Evolutionary conservation across 2,329 filamentous ascomycete species (phyloP).

Genomic region (Penicillium sp.): DNA sequence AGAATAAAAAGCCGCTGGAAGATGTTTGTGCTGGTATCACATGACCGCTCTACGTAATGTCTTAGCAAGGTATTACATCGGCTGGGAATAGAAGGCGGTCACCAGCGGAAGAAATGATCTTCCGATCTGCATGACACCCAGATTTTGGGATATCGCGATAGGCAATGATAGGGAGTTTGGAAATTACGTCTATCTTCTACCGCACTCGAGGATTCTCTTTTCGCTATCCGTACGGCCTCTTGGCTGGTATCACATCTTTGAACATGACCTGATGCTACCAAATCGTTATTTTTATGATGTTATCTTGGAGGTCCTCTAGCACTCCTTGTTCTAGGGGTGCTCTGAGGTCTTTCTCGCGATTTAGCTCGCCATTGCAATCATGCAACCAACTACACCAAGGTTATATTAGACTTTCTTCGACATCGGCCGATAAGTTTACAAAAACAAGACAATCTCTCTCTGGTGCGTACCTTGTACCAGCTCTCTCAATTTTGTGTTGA

Average conservation of each 20-base stretch:
- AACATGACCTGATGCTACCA: slow-evolving; percentile 23
- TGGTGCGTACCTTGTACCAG: slow-evolving; percentile 20
- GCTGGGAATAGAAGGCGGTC: slow-evolving; percentile 13
- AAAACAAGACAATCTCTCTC: slow-evolving; percentile 26
- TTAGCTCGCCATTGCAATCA: slow-evolving; percentile 23
- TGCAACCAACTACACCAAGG: slow-evolving; percentile 14
- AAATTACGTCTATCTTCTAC: slow-evolving; percentile 6
- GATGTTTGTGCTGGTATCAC: not conserved
- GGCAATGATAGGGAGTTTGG: slow-evolving; percentile 16
- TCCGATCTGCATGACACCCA: slow-evolving; percentile 23
- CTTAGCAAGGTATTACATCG: not conserved
- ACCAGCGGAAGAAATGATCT: not conserved
- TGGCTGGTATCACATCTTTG: slow-evolving; percentile 19
- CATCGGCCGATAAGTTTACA: slow-evolving; percentile 6
- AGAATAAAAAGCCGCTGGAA: not conserved
- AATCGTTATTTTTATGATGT: slow-evolving; percentile 14
- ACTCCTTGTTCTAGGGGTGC: slow-evolving; percentile 34
- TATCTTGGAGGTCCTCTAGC: slow-evolving; percentile 30
- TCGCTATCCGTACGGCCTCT: slow-evolving; percentile 6
- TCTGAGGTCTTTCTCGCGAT: slow-evolving; percentile 26
- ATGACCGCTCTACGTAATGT: not conserved
- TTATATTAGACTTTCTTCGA: slow-evolving; percentile 14
- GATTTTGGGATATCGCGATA: slow-evolving; percentile 21
- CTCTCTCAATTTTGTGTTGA: no score
- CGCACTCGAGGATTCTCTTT: not conserved